Base-by-base conservation (phyloP, 768 basidiomycete species). In the Sarcodon sp. region DNA sequence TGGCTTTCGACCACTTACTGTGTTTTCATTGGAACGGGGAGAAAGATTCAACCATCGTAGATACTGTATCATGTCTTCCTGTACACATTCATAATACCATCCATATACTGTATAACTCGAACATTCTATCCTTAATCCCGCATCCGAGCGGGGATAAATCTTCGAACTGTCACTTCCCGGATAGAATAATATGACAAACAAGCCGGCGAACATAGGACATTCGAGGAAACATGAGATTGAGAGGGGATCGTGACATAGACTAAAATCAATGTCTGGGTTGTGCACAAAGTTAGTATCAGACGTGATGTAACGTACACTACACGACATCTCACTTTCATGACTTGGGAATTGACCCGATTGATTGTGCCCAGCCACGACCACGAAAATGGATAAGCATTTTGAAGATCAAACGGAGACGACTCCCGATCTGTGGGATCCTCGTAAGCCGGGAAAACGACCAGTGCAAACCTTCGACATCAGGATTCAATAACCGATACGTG, bases 281-380 rank as follows among this genome's bases (percentile, higher is more conserved):
- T 16, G 18, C 27, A 33, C 2, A 15, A 16, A 45, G 44, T 45
- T 5, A 16, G 32, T 16, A n/a, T 15, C 44, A 2, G 21, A 27
- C 8, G n/a, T 45, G 18, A 27, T 27, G 21, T 27, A 27, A 27
- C 9, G 44, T 18, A 3, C 44, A 9, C 8, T 7, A 32, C 11
- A 10, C 7, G 9, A 32, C 9, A 4, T 49, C 54, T 21, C 18
- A 89, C 94, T 79, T 99, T 99, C 66, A 92, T 90, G 4, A 98
- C 94, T 60, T 96, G 91, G 0, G 89, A 82, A 62, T 94, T 97
- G 10, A 97, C 94, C 35, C 96, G 80, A 60, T 96, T 98, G 52
- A 99, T 77, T 1, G 96, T 99, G 64, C 89, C 91, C 31, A 99
- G 74, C 93, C 92, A 97, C 10, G 87, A 76, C 96, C 96, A 99